These are phyloP conservation scores for Macaranga tanarius DNA, from an alignment of 441 rosid genomes.

Conservation along the genomic window DNA sequence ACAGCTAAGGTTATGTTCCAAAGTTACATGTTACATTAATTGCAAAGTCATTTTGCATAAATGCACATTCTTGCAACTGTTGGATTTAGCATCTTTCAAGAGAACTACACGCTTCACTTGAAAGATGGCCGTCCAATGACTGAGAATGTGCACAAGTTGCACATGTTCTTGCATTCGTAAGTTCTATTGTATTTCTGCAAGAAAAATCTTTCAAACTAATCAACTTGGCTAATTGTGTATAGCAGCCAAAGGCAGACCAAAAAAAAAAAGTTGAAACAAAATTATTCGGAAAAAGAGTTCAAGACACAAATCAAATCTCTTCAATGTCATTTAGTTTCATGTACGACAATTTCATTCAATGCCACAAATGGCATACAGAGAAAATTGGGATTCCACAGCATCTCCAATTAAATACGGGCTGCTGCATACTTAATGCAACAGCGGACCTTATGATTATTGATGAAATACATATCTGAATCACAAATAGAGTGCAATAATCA, in stretches of 20 bases:
- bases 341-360: background rate
- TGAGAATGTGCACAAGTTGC: no score
- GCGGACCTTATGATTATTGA: slow-evolving; percentile 2
- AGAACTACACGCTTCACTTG: background rate
- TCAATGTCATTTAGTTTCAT: background rate
- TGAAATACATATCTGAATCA: background rate
- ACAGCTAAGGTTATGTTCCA: no score
- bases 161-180: no score
- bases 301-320: background rate
- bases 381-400: background rate
- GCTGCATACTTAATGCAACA: background rate
- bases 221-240: background rate
- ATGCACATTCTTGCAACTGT: no score
- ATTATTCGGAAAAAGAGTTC: background rate
- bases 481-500: slow-evolving; percentile 14
- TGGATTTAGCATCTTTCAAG: no score
- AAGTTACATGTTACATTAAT: no score
- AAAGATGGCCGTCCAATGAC: no score
- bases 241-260: background rate
- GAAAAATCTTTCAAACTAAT: background rate
- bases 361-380: background rate
- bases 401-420: background rate
- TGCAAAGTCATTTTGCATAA: no score
- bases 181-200: no score
- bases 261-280: no score